Evolutionary conservation across 352 stramenopile species (phyloP), one percentile per base, ranked within the genome.

Genomic region (Globisporangium alternatum): DNA sequence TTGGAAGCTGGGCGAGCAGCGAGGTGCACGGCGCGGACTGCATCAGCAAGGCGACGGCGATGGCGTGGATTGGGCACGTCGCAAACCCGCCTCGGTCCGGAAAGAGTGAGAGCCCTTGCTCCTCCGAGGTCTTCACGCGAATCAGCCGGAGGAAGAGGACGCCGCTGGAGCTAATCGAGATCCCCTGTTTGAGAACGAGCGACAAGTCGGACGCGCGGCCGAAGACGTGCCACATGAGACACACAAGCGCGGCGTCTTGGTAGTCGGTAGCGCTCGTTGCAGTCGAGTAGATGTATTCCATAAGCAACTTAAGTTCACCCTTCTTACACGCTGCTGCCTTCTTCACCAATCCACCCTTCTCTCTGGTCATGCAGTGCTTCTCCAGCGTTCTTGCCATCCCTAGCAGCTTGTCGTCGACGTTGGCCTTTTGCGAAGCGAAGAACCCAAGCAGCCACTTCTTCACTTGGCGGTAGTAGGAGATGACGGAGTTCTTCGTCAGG

Each of bases 81-180:
- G 65, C 1, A 21, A 72, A 61, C 6, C 21, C 5, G 21, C 61
- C 55, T 0, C 7, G 52, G 15, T 73, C 67, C 12, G 66, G 70
- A 13, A 81, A 66, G 30, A 83, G 57, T 1, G 68, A 70, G 1
- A 83, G 17, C 0, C 64, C 64, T 41, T 81, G 65, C 39, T 74
- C 60, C 25, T 79, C 55, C 0, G 64, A 64, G 0, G 69, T 76
- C 53, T 78, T 81, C 10, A 77, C 28, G 0, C 69, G 62, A 1
- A 75, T 17, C 2, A 80, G 68, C 5, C 51, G 66, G 4, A 80
- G 33, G 47, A 75, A 77, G 52, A 79, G 62, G 1, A 69, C 39
- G 0, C 52, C 33, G 19, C 57, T 65, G 4, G 33, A 33, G 31
- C 66, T 64, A 17, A 73, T 54, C 30, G 64, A 68, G 1, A 77